phyloP scores from a whole-genome alignment of 1,139 yeast species.

The Hemisphaericaspora xylofermentans region DNA sequence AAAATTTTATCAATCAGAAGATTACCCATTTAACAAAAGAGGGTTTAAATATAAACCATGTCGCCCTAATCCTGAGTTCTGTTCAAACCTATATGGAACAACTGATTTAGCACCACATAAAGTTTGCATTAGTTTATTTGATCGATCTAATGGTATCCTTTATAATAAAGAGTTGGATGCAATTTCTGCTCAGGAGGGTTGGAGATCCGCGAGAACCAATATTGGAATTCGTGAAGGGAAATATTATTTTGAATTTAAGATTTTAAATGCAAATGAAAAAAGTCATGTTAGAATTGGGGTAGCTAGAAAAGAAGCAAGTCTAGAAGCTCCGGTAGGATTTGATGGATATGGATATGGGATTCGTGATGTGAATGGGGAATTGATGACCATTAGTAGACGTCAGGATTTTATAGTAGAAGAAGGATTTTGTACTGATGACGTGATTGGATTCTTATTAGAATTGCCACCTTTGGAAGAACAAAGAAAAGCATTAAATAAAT shows the following conservation, averaged over 20 bases:
- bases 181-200: slow-evolving; percentile 65
- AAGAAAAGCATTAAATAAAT: slow-evolving; percentile 24
- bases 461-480: slow-evolving; percentile 59
- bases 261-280: slow-evolving; percentile 46
- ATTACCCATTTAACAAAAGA: slow-evolving; percentile 73
- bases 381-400: slow-evolving; percentile 74
- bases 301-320: slow-evolving; percentile 79
- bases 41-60: slow-evolving; percentile 85
- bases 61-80: slow-evolving; percentile 63
- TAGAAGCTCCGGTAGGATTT: slow-evolving; percentile 94
- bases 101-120: slow-evolving; percentile 71
- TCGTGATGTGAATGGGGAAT: slow-evolving; percentile 78
- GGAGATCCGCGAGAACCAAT: slow-evolving; percentile 78
- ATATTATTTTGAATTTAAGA: slow-evolving; percentile 75
- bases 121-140: slow-evolving; percentile 68
- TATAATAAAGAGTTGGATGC: slow-evolving; percentile 43
- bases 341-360: slow-evolving; percentile 94
- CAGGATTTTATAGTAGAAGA: slow-evolving; percentile 44
- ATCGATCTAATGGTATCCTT: slow-evolving; percentile 62
- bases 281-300: slow-evolving; percentile 81
- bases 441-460: slow-evolving; percentile 73
- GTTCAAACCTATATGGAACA: slow-evolving; percentile 64
- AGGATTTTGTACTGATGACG: slow-evolving; percentile 74
- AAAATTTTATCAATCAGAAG: slow-evolving; percentile 57
- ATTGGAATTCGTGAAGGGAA: slow-evolving; percentile 75